phyloP scores from a whole-genome alignment of 148 eudicot genomes.

The Diospyros kaki region DNA sequence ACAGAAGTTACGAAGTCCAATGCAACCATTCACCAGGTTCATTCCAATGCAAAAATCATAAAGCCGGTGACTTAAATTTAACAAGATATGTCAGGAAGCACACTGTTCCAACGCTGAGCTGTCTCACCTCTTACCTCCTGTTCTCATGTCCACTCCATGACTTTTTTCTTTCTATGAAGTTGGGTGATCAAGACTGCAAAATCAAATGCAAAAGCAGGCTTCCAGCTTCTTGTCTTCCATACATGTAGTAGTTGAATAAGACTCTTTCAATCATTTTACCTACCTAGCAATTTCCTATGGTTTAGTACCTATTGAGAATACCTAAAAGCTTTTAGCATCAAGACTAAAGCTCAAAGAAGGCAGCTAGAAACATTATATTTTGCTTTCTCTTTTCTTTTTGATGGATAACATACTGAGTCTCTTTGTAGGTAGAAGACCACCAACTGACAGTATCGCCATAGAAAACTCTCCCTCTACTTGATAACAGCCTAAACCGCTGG shows the following conservation, averaged over 20 bases:
- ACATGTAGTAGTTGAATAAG: not conserved
- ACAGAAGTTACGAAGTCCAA: not conserved
- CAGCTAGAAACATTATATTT: not conserved
- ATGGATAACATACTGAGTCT: too few species aligned
- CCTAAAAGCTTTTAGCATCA: not conserved
- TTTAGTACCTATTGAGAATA: conserved; percentile 7
- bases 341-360: not conserved
- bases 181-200: not conserved
- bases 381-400: too few species aligned
- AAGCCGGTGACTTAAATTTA: not conserved
- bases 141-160: not conserved
- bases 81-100: conserved; percentile 4
- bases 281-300: not conserved
- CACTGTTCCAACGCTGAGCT: not conserved
- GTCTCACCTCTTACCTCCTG: not conserved
- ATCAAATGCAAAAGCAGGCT: not conserved
- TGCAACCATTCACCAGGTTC: not conserved
- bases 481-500: too few species aligned
- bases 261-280: conserved; percentile 10
- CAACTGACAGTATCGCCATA: too few species aligned
- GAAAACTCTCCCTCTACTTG: too few species aligned
- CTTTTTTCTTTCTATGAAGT: not conserved
- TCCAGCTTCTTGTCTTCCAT: not conserved
- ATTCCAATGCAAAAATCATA: not conserved
- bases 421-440: too few species aligned